Percentiles rank a stretch among this genome's conserved stretches.
phyloP scores from a whole-genome alignment of 768 basidiomycete species.

The Trametes meyenii region DNA sequence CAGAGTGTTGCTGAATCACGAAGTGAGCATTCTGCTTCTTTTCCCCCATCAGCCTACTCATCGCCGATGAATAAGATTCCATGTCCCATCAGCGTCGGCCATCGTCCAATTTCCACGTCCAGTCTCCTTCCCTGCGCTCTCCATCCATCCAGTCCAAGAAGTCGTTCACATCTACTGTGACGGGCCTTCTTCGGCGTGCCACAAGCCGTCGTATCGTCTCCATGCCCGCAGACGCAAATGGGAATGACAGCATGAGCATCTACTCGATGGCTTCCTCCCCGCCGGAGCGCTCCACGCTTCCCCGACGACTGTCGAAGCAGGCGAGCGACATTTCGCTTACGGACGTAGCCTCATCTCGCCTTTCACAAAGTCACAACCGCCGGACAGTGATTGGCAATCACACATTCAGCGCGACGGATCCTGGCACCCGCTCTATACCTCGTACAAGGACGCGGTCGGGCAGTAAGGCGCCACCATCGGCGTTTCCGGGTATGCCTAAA shows the following conservation, averaged over 20 bases:
- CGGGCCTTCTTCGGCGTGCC: constrained; percentile 39
- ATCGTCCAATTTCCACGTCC: constrained; percentile 29
- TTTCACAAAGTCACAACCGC: constrained; percentile 23
- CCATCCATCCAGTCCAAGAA: constrained; percentile 35
- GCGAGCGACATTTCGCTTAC: constrained; percentile 54
- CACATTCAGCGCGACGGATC: constrained; percentile 18
- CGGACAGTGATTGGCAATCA: constrained; percentile 18
- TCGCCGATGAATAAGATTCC: constrained; percentile 18
- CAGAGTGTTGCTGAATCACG: constrained; percentile 19
- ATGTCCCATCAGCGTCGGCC: constrained; percentile 25
- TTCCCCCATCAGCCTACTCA: constrained; percentile 11
- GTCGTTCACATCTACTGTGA: constrained; percentile 38
- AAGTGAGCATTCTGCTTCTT: constrained; percentile 17
- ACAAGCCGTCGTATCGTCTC: constrained; percentile 35
- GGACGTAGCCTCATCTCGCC: constrained; percentile 44
- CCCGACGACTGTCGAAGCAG: constrained; percentile 46
- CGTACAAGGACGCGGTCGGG: constrained; percentile 29
- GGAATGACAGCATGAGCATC: constrained; percentile 34
- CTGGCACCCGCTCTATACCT: constrained; percentile 24
- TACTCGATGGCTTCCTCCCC: constrained; percentile 32
- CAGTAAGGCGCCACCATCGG: constrained; percentile 37
- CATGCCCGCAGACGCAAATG: constrained; percentile 22
- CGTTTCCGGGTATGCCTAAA: constrained; percentile 31
- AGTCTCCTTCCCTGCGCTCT: constrained; percentile 32
- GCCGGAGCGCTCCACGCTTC: constrained; percentile 25